Evolutionary conservation across 2,329 filamentous ascomycete genomes (phyloP), one percentile per base, ranked within the genome.

Genomic region (Elsinoe arachidis): DNA sequence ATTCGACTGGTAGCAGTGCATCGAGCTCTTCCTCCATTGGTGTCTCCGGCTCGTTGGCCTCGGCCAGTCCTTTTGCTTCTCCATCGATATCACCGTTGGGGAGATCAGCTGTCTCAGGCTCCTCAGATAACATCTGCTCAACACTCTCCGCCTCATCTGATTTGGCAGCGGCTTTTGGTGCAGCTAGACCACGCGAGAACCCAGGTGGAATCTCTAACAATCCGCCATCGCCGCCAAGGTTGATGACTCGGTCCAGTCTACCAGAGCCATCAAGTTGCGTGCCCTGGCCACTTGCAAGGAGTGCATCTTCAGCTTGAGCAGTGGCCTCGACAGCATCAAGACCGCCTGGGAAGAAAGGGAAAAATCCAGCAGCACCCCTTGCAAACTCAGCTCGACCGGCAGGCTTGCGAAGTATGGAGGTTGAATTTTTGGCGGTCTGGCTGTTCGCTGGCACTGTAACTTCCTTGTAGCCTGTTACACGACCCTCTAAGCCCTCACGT

Each of bases 361-460:
- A 95, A 74, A 95, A 96, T 0, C 92, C 92, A 6, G 91, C 90
- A 35, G 88, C 91, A 12, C 93, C 93, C 60, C 92, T 82, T 11
- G 97, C 91, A 71, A 97, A 96, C 52, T 97, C 91, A 30, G 88
- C 89, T 61, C 88, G 82, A 58, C 84, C 85, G 12, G 89, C 92
- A 2, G 92, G 92, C 68, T 95, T 95, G 46, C 93, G 82, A 14
- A 88, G 76, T 39, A 96, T 78, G 4, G 90, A 96, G 0, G 91
- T 97, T 2, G 90, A 96, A 68, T 95, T 96, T 74, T 96, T 99
- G 49, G 90, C 92, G 14, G 88, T 96, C 14, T 88, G 89, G 65
- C 87, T 95, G 66, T 85, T 88, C 34, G 89, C 89, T 4, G 92
- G 90, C 7, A 97, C 84, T 1, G 93, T 96, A 53, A 97, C 88